Base-by-base conservation (phyloP, 2,329 filamentous ascomycete species). In the Incumbomyces delicatus region DNA sequence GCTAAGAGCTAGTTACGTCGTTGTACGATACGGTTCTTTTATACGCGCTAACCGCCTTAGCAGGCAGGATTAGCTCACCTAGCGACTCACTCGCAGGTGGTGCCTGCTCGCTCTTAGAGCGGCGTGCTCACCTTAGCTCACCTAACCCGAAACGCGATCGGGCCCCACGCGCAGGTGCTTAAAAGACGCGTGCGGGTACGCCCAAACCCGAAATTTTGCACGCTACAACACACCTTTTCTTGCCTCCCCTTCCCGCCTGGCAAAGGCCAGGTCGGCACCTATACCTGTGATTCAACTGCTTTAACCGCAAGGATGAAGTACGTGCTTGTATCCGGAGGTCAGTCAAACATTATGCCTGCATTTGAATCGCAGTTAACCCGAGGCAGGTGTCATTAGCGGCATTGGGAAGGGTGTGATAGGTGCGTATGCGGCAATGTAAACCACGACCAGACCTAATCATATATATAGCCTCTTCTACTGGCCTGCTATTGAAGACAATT, bases 281-380 rank as follows among this genome's bases (percentile, higher is more conserved):
- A 34, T 41, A 31, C 36, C 40, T 32, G 22, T 32, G 22, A 27
- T 30, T 14, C 27, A 18, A 33, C 3, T 27, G 3, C 18, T 14
- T 20, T 1, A 39, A 20, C 8, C 20, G 20, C 34, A 33, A 53
- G 40, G 18, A 88, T 87, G 83, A 86, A 87, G 72, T 87, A 87
- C 74, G 81, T 88, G 66, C 73, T 87, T 56, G 83, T 87, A 57
- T 85, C 82, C 58, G 84, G 84, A 75, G 84, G 83, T 84, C 66
- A 69, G 71, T 65, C 57, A 46, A 48, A 49, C 36, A 38, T 53
- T 32, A 46, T 35, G 22, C 10, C 12, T n/a, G 27, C 11, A n/a
- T 16, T 43, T 22, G 35, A 39, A 13, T 18, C 48, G 22, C 35
- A 49, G 33, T 48, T 49, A 35, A 55, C 46, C 12, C 38, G 37